Evolutionary conservation across 441 rosid species (phyloP).

Genomic region (Melastoma candidum): DNA sequence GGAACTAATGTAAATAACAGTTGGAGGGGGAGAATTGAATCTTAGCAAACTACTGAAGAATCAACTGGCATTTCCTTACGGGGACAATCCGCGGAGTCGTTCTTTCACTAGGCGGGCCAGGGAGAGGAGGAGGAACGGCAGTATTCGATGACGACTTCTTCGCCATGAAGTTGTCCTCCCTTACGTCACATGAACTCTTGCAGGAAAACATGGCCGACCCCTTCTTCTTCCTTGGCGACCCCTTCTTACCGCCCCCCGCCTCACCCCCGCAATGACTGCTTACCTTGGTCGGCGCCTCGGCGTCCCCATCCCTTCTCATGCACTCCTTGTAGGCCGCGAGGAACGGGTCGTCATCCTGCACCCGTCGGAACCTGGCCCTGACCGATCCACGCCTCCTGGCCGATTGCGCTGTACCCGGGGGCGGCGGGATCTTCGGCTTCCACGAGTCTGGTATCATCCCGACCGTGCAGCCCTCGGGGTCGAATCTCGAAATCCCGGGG

Average conservation of each 20-base stretch:
- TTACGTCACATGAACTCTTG: slow-evolving; percentile 39
- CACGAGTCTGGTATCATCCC: slow-evolving; percentile 4
- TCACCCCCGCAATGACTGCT: no score
- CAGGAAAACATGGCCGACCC: slow-evolving; percentile 27
- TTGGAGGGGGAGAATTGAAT: no score
- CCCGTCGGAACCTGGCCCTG: slow-evolving; percentile 24
- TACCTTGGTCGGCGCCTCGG: slow-evolving; percentile 5
- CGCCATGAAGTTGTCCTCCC: slow-evolving; percentile 30
- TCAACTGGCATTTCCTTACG: no score
- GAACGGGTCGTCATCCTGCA: slow-evolving; percentile 44
- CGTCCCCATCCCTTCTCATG: slow-evolving; percentile 9
- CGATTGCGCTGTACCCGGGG: slow-evolving; percentile 25
- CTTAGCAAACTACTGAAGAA: no score
- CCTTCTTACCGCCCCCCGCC: no score
- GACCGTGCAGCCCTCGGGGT: slow-evolving; percentile 9
- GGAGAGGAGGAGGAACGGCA: slow-evolving; percentile 24
- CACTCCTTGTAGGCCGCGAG: slow-evolving; percentile 52
- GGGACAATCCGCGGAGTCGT: neutral
- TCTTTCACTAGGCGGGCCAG: slow-evolving; percentile 21
- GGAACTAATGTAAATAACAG: no score
- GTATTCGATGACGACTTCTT: slow-evolving; percentile 6
- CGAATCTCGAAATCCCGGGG: slow-evolving; percentile 43
- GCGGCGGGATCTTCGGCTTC: slow-evolving; percentile 29
- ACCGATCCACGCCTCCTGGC: slow-evolving; percentile 22
- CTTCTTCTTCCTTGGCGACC: slow-evolving; percentile 1